Base-by-base conservation (phyloP, 2,329 filamentous ascomycete genomes). In the Aureobasidium sp. region DNA sequence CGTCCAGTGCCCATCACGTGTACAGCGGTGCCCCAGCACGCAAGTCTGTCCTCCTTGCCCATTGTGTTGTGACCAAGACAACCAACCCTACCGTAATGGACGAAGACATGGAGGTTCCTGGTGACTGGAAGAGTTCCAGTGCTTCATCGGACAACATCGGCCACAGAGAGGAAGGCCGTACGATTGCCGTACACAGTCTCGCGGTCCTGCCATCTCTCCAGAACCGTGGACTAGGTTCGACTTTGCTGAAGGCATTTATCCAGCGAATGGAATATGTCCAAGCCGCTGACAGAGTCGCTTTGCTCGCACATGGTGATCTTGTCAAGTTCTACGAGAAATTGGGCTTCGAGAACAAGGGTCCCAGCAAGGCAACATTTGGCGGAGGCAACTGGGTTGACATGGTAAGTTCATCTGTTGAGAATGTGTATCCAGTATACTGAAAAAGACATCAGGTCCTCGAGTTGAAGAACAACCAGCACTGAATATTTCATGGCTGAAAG, bases 371-470 rank as follows among this genome's bases (percentile, higher is more conserved):
- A 56, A 79, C 83, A 63, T 91, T 91, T 75, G 88, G 87, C 22
- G 90, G 90, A 41, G 89, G 90, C 36, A 87, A 85, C 20, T 96
- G 91, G 91, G 81, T 84, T 67, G 87, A 94, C 72, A 86, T 96
- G 89, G 88, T 91, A 73, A 27, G 52, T 42, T 11, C 36, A 34
- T 4, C 11, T 7, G 20, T 7, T n/a, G n/a, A 34, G 15, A 34
- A 4, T 22, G 7, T 17, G 0, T 11, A 14, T n/a, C 15, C 8
- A 3, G 15, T 2, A 27, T n/a, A 44, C 36, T 41, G 17, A 42
- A 25, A 5, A 17, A 22, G 8, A 22, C 5, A 49, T 5, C n/a
- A 60, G 57, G 45, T 51, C 4, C 34, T 60, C 15, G 57, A 60
- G 22, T 17, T 60, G 36, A 60, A 60, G 34, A 41, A 49, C 34